Base-by-base conservation (phyloP, 2,329 filamentous ascomycete species). In the Claviceps sp. region DNA sequence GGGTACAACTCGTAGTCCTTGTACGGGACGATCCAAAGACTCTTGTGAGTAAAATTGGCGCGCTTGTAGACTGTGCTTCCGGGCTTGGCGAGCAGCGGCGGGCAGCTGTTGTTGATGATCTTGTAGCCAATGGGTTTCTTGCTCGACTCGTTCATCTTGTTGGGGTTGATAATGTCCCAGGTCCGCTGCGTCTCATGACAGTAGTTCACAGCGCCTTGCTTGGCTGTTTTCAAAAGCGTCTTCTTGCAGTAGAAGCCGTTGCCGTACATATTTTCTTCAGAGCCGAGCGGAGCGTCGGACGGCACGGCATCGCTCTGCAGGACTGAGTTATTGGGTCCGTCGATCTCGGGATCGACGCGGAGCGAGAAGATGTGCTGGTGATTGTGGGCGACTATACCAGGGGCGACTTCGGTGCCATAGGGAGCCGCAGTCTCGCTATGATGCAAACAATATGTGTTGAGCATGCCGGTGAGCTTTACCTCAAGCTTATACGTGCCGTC, bases 331-430 rank as follows among this genome's bases (percentile, higher is more conserved):
- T 69, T 67, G 56, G 76, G 70, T 0, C 81, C 80, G 60, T 85
- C 81, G 46, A 85, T 69, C 47, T 80, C 77, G 0, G 82, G 80
- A 58, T 86, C 82, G 18, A 86, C 77, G 1, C 82, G 76, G 22
- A 81, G 66, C n/a, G 72, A 77, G 63, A 87, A 86, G 53, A 86
- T 75, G 67, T 87, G 82, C 62, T 87, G 83, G 57, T 86, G 82
- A 64, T 85, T 83, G 54, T 82, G 79, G 0, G 82, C 83, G 26
- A 83, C 68, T 2, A 81, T 76, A 0, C 81, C 80, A 0, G 77
- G 75, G 0, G 74, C 73, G 0, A 87, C 81, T n/a, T 84, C 73
- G 43, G 79, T 85, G 9, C 79, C 81, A 60, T 76, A 84, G 0
- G 68, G 70, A 11, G 57, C 58, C 8, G 65, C 65, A 2, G 60